phyloP scores from a whole-genome alignment of 768 basidiomycete genomes.

The Mycena maculata region DNA sequence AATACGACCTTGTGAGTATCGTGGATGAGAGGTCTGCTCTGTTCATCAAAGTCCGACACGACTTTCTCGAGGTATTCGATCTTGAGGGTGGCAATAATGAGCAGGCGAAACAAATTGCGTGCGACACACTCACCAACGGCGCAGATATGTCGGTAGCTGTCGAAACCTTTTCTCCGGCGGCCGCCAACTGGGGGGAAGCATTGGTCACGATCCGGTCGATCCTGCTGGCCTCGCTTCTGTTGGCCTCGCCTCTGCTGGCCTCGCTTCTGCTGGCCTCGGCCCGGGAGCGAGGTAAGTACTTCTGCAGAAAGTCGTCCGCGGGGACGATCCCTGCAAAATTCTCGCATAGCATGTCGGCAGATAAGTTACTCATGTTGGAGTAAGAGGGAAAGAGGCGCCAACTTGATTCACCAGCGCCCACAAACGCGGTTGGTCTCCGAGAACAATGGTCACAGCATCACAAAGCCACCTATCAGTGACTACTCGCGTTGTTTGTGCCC shows the following conservation, averaged over 20 bases:
- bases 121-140: neutral
- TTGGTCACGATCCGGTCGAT: neutral
- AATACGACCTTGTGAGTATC: constrained; percentile 5
- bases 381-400: neutral
- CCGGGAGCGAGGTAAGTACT: constrained; percentile 3
- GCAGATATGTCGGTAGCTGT: neutral
- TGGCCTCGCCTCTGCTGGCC: no score
- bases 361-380: constrained; percentile 9
- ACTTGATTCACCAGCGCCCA: constrained; percentile 1
- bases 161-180: neutral
- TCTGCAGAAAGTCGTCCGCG: neutral
- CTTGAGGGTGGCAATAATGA: neutral
- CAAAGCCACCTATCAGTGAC: constrained; percentile 23
- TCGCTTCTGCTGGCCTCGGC: no score
- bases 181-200: neutral
- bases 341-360: neutral
- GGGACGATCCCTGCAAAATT: constrained; percentile 4
- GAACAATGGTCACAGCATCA: constrained; percentile 8
- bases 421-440: neutral
- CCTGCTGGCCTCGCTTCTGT: no score
- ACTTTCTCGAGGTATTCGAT: neutral
- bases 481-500: constrained; percentile 14
- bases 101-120: neutral
- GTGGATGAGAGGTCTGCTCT: neutral
- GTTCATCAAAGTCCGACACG: neutral